A percentile compares a stretch with the other conserved stretches of the same genome.
Conservation (phyloP, 2,329 filamentous ascomycete species). For the Aureobasidium sp. region DNA sequence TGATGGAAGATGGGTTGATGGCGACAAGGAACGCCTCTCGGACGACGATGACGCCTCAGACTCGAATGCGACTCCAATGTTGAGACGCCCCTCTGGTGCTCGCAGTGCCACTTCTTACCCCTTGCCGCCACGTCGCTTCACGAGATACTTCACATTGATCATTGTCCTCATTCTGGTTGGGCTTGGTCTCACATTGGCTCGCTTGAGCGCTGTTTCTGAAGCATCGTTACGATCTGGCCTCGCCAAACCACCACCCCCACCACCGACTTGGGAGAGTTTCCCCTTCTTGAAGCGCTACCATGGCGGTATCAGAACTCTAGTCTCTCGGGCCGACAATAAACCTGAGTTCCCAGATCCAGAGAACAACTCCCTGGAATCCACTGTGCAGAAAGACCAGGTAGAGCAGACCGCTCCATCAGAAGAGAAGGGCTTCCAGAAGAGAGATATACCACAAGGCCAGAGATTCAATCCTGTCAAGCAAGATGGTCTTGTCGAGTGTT, state of each 20-base stretch:
- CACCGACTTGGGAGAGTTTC: slow-evolving; percentile 78
- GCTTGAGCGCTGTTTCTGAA: slow-evolving; percentile 33
- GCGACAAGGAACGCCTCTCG: slow-evolving; percentile 14
- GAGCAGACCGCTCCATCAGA: slow-evolving; percentile 26
- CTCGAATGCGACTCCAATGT: slow-evolving; percentile 26
- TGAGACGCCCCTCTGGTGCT: slow-evolving; percentile 21
- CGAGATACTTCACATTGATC: slow-evolving; percentile 69
- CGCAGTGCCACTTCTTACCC: slow-evolving; percentile 28
- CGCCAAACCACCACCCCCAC: slow-evolving; percentile 52
- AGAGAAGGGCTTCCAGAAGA: slow-evolving; percentile 26
- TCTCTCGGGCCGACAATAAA: slow-evolving; percentile 57
- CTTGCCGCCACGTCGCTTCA: slow-evolving; percentile 52
- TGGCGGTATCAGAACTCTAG: slow-evolving; percentile 71
- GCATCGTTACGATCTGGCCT: slow-evolving; percentile 50
- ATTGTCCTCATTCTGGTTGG: slow-evolving; percentile 63
- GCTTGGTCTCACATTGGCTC: slow-evolving; percentile 69
- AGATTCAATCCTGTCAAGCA: slow-evolving; percentile 61
- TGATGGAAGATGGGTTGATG: slow-evolving; percentile 15
- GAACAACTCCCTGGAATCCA: slow-evolving; percentile 48
- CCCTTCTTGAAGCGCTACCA: slow-evolving; percentile 83
- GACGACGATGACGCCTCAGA: slow-evolving; percentile 18
- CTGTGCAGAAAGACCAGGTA: slow-evolving; percentile 28
- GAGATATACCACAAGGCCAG: slow-evolving; percentile 29
- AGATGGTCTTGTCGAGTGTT: slow-evolving; percentile 66
- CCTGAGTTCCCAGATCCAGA: slow-evolving; percentile 72